A percentile compares a stretch with the other conserved stretches of the same genome.
These are phyloP conservation scores for Aspergillus quadrilineatus DNA, from an alignment of 2,329 filamentous ascomycete species.

Conservation along the genomic window DNA sequence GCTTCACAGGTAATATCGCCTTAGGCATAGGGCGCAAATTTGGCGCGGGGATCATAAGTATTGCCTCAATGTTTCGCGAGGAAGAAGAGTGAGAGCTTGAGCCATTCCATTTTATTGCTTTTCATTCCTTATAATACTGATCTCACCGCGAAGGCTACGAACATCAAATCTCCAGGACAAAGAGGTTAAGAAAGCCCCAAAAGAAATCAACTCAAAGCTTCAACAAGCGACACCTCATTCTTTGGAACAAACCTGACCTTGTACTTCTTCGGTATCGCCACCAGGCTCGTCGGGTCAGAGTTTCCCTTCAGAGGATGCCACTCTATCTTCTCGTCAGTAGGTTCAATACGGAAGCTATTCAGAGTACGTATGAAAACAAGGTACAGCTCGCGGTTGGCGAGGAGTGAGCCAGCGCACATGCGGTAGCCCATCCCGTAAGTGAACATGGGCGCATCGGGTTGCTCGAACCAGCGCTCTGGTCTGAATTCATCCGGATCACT, in stretches of 20 bases:
- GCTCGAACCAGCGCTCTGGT: constrained; percentile 63
- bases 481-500: constrained; percentile 59
- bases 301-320: constrained; percentile 61
- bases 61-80: no score
- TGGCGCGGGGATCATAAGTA: no score
- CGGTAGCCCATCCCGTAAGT: constrained; percentile 66
- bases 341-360: constrained; percentile 60
- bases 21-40: no score
- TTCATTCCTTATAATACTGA: no score
- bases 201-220: constrained; percentile 36
- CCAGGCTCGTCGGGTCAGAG: constrained; percentile 61
- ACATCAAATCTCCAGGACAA: no score
- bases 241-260: constrained; percentile 60
- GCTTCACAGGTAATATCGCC: no score
- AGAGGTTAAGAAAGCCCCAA: background rate
- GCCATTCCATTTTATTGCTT: no score
- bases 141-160: no score
- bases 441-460: constrained; percentile 63
- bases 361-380: constrained; percentile 63
- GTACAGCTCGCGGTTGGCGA: constrained; percentile 66
- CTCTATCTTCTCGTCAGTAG: constrained; percentile 52
- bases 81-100: no score
- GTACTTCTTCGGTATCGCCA: constrained; percentile 60
- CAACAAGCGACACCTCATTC: constrained; percentile 46
- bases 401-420: constrained; percentile 64